These are phyloP conservation scores for Macrophomina pseudophaseolina DNA, from an alignment of 2,329 filamentous ascomycete species.

Conservation along the genomic window DNA sequence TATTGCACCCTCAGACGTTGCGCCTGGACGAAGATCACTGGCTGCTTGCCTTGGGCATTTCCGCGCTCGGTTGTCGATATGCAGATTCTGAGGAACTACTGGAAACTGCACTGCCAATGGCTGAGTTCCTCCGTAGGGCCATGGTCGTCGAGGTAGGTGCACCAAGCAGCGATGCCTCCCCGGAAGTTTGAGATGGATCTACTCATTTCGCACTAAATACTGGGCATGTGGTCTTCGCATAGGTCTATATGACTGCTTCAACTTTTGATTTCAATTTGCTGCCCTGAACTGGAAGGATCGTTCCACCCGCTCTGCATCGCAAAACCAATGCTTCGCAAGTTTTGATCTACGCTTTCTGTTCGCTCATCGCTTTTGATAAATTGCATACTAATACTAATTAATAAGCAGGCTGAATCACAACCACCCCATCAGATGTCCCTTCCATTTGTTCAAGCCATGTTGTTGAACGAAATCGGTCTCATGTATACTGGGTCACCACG, in stretches of 20 bases:
- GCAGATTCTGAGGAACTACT: not conserved
- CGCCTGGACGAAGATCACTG: not conserved
- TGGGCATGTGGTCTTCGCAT: no score
- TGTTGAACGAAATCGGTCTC: slow-evolving; percentile 3
- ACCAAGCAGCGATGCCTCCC: no score
- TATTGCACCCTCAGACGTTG: slow-evolving; percentile 3
- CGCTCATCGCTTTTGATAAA: no score
- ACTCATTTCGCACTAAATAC: no score
- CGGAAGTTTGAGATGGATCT: no score
- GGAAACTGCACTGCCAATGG: not conserved
- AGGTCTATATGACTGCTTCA: no score
- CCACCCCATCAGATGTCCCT: not conserved
- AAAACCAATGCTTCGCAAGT: no score
- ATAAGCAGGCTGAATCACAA: not conserved
- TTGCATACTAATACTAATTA: no score
- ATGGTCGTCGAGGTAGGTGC: not conserved
- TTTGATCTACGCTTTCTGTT: no score
- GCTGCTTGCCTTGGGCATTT: not conserved
- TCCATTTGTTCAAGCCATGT: not conserved
- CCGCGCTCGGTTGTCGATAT: slow-evolving; percentile 7
- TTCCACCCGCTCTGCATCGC: no score
- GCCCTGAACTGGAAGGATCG: no score
- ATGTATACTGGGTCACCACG: not conserved
- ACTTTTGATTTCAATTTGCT: no score
- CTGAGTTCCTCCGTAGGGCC: slow-evolving; percentile 13